Conservation (phyloP, 164 flowering plant species). For the Berberis thunbergii region DNA sequence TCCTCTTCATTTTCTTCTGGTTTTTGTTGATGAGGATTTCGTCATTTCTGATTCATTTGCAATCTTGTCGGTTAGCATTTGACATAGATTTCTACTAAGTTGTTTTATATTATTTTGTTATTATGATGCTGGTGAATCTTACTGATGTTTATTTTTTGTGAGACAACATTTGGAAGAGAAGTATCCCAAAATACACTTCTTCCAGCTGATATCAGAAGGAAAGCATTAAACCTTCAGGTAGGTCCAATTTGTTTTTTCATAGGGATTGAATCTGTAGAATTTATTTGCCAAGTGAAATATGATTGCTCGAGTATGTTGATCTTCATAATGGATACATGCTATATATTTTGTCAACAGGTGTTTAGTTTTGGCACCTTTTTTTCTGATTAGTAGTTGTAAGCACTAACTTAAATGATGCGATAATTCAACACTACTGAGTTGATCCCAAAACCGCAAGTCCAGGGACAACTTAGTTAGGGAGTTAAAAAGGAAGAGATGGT, state of each 20-base stretch:
- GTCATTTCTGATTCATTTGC: slow-evolving; percentile 59
- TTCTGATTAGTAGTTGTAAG: too few species aligned
- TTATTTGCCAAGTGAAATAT: too few species aligned
- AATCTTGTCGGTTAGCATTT: slow-evolving; percentile 44
- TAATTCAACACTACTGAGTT: too few species aligned
- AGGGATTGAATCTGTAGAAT: too few species aligned
- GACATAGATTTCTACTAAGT: neutral
- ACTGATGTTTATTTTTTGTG: neutral
- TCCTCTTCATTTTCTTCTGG: slow-evolving; percentile 55
- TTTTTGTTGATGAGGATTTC: slow-evolving; percentile 50
- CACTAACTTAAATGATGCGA: too few species aligned
- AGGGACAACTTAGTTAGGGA: too few species aligned
- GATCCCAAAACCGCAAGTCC: too few species aligned
- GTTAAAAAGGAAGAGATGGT: too few species aligned
- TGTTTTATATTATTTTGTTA: neutral
- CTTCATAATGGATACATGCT: too few species aligned
- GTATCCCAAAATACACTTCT: slow-evolving; percentile 37
- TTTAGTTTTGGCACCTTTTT: too few species aligned
- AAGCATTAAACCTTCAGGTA: slow-evolving; percentile 53
- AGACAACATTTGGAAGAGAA: slow-evolving; percentile 57
- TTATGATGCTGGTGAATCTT: neutral
- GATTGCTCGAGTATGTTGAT: too few species aligned
- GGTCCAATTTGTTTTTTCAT: slow-evolving; percentile 1
- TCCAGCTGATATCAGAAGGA: slow-evolving; percentile 33
- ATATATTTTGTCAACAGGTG: too few species aligned